Conservation (phyloP, 2,329 filamentous ascomycete species). For the Plectosphaerella sp. region DNA sequence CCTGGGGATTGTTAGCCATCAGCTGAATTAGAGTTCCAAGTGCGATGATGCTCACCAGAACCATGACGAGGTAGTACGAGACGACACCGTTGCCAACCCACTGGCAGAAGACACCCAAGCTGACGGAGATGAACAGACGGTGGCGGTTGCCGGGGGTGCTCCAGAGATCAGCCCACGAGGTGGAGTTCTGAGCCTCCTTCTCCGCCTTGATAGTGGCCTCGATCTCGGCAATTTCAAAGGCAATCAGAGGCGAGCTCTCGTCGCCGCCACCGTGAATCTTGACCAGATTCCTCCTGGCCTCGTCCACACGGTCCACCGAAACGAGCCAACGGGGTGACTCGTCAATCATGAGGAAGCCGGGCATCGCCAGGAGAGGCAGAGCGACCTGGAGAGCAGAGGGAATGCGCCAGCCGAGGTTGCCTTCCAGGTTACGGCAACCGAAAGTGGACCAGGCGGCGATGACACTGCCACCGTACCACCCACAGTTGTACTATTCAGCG, state of each 20-base stretch:
- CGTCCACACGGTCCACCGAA: slow-evolving; percentile 18
- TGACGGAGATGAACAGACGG: slow-evolving; percentile 21
- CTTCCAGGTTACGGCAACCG: slow-evolving; percentile 4
- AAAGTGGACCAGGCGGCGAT: slow-evolving; percentile 25
- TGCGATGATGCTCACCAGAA: slow-evolving; percentile 15
- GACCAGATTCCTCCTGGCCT: slow-evolving; percentile 18
- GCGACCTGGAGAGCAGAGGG: slow-evolving; percentile 36
- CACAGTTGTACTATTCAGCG: slow-evolving; percentile 14
- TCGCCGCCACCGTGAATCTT: slow-evolving; percentile 20
- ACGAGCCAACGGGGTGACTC: slow-evolving; percentile 24
- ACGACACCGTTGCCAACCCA: slow-evolving; percentile 26
- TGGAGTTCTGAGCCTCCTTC: slow-evolving; percentile 6
- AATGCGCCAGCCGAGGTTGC: slow-evolving; percentile 6
- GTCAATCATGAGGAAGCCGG: slow-evolving; percentile 20
- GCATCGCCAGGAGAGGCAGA: slow-evolving; percentile 29
- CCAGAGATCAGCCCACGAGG: slow-evolving; percentile 6
- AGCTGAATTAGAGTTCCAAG: background rate
- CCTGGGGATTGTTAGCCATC: slow-evolving; percentile 1
- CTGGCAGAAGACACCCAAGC: slow-evolving; percentile 22
- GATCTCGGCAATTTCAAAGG: slow-evolving; percentile 18
- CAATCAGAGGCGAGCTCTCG: slow-evolving; percentile 7
- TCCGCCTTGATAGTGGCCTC: slow-evolving; percentile 14
- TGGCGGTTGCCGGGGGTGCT: slow-evolving; percentile 22
- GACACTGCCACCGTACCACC: slow-evolving; percentile 30
- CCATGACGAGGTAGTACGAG: slow-evolving; percentile 30